Evolutionary conservation across 2,329 filamentous ascomycete genomes (phyloP).

Genomic region (Chalara sp.): DNA sequence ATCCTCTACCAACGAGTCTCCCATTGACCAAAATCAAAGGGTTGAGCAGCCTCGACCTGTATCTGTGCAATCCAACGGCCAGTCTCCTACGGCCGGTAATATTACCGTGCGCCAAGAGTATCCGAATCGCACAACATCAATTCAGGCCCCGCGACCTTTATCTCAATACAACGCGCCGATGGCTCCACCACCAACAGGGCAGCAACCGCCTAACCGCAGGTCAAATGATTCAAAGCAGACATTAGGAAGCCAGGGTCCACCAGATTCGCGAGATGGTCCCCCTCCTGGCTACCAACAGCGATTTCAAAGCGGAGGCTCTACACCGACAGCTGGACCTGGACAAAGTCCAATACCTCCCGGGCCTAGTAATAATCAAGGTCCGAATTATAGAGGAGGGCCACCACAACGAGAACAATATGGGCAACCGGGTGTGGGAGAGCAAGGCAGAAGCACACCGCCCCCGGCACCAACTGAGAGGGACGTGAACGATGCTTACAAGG

Average conservation of each 20-base stretch:
- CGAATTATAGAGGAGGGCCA: slow-evolving; percentile 25
- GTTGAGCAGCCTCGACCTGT: slow-evolving; percentile 11
- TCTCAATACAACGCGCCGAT: slow-evolving; percentile 21
- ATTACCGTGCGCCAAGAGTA: slow-evolving; percentile 15
- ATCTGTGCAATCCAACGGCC: slow-evolving; percentile 14
- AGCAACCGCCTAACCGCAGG: slow-evolving; percentile 23
- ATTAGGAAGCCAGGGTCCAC: slow-evolving; percentile 13
- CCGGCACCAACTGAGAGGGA: slow-evolving; percentile 26
- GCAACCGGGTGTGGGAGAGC: slow-evolving; percentile 26
- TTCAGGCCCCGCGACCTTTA: slow-evolving; percentile 19
- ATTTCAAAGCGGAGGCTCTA: slow-evolving; percentile 14
- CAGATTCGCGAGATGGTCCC: slow-evolving; percentile 21
- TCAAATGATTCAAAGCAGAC: slow-evolving; percentile 21
- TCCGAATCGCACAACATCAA: slow-evolving; percentile 20
- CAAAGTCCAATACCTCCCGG: slow-evolving; percentile 17
- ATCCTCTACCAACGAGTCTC: slow-evolving; percentile 48
- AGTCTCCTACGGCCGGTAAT: slow-evolving; percentile 15
- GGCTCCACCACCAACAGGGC: slow-evolving; percentile 17
- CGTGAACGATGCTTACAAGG: slow-evolving; percentile 33
- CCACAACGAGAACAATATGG: slow-evolving; percentile 25
- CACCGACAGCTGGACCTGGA: slow-evolving; percentile 19
- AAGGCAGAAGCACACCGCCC: slow-evolving; percentile 40
- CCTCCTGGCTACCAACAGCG: slow-evolving; percentile 22
- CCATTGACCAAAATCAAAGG: slow-evolving; percentile 27
- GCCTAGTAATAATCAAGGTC: slow-evolving; percentile 14